These are phyloP conservation scores for Pyrenophora tritici-repentis DNA, from an alignment of 2,329 filamentous ascomycete genomes.

Conservation along the genomic window DNA sequence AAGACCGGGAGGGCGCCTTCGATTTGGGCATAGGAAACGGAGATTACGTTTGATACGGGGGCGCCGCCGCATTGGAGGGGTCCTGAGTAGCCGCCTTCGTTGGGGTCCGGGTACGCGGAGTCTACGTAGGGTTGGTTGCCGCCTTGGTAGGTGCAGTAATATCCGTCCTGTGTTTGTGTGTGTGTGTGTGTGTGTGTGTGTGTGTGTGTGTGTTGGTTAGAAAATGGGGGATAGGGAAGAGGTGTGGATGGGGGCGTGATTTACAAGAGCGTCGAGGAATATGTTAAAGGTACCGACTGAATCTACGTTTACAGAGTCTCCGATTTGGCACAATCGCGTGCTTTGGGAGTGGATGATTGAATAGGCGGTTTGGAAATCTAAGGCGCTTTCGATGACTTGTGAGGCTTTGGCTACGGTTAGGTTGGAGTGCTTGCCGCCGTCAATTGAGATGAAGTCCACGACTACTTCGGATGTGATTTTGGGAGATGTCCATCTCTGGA, in stretches of 20 bases:
- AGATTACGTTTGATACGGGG: conserved; percentile 57
- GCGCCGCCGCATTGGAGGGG: conserved; percentile 48
- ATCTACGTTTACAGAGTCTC: conserved; percentile 19
- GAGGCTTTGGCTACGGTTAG: conserved; percentile 40
- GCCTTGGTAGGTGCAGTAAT: conserved; percentile 26
- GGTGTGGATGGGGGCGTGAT: background rate
- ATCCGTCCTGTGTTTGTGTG: conserved; percentile 17
- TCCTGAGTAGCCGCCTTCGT: conserved; percentile 23
- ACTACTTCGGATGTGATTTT: conserved; percentile 18
- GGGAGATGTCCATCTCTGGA: conserved; percentile 39
- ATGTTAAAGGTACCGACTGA: conserved; percentile 24
- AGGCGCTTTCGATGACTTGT: conserved; percentile 21
- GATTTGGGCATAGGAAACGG: conserved; percentile 59
- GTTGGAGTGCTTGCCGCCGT: conserved; percentile 51
- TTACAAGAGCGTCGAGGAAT: conserved; percentile 23
- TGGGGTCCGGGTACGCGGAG: conserved; percentile 20
- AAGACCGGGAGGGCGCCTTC: conserved; percentile 56
- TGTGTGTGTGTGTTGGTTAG: too few relatives aligned
- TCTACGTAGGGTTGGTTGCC: conserved; percentile 24
- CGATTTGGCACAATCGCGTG: conserved; percentile 21
- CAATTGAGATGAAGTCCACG: conserved; percentile 35
- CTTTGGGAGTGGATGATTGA: conserved; percentile 28
- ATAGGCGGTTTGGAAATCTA: conserved; percentile 26
- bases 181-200: too few relatives aligned
- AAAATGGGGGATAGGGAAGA: too few relatives aligned